Evolutionary conservation across 192 early-diverging fungal species (phyloP).

Genomic region (Podochytrium sp.): DNA sequence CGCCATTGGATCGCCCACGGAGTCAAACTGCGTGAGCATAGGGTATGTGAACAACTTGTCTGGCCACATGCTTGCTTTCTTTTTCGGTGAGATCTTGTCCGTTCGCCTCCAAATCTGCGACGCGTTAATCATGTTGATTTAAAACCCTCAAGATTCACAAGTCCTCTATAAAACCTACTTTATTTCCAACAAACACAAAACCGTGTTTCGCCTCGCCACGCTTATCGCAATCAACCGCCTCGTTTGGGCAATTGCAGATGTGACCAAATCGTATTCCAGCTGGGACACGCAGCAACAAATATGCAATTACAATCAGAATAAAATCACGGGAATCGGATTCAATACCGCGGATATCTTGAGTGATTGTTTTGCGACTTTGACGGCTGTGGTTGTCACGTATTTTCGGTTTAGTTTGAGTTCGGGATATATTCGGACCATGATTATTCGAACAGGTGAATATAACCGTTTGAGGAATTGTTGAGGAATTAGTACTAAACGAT

Average conservation of each 20-base stretch:
- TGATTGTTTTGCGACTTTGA: slow-evolving; percentile 4
- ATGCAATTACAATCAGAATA: background rate
- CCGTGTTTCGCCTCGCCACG: background rate
- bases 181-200: background rate
- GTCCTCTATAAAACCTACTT: background rate
- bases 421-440: background rate
- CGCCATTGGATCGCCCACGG: background rate
- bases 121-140: background rate
- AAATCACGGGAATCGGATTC: background rate
- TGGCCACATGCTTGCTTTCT: background rate
- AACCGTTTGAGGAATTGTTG: too few relatives aligned
- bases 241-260: background rate
- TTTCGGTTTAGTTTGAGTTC: background rate
- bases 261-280: background rate
- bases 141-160: background rate
- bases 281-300: background rate
- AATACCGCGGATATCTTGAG: background rate
- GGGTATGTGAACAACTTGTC: background rate
- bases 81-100: background rate
- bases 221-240: background rate
- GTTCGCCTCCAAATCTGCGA: background rate
- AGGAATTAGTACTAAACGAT: too few relatives aligned
- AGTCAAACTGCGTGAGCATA: background rate
- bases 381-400: background rate
- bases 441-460: background rate